Percentiles rank a stretch among this genome's conserved stretches.
Conservation (phyloP, 495 filamentous ascomycete species). For the Aspergillus leporis region DNA sequence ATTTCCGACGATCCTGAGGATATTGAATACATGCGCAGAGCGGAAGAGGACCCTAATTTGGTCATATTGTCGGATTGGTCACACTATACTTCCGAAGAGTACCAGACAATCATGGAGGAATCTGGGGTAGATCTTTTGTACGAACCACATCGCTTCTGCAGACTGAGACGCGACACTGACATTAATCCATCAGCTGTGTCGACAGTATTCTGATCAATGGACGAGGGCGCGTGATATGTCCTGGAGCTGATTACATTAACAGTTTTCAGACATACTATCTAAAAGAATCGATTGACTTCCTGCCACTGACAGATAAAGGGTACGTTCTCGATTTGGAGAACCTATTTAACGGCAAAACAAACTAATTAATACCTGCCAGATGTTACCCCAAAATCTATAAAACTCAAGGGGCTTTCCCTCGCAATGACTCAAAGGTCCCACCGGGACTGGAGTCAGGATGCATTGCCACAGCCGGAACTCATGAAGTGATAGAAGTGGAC, state of each 20-base stretch:
- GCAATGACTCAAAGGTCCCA: slow-evolving; percentile 33
- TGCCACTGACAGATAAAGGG: slow-evolving; percentile 52
- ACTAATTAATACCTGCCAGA: slow-evolving; percentile 10
- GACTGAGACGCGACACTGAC: not conserved
- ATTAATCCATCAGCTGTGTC: slow-evolving; percentile 30
- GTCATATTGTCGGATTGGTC: slow-evolving; percentile 53
- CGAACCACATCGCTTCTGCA: not conserved
- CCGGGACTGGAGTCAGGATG: slow-evolving; percentile 39
- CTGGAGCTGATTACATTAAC: slow-evolving; percentile 36
- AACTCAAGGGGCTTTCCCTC: slow-evolving; percentile 11
- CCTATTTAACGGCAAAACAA: not conserved
- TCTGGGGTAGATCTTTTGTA: slow-evolving; percentile 43
- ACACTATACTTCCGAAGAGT: slow-evolving; percentile 49
- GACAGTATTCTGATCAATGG: slow-evolving; percentile 57
- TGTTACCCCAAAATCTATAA: slow-evolving; percentile 12
- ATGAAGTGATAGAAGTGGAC: slow-evolving; percentile 39
- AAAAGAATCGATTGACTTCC: slow-evolving; percentile 29
- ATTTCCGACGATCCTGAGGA: slow-evolving; percentile 37
- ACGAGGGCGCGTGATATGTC: slow-evolving; percentile 51
- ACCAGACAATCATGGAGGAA: slow-evolving; percentile 35
- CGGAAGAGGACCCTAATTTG: slow-evolving; percentile 37
- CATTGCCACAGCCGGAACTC: slow-evolving; percentile 35
- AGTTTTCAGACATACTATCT: slow-evolving; percentile 21
- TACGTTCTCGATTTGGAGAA: slow-evolving; percentile 22
- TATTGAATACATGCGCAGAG: slow-evolving; percentile 39